Evolutionary conservation across 2,329 filamentous ascomycete species (phyloP).

Genomic region (Ustulina deusta): DNA sequence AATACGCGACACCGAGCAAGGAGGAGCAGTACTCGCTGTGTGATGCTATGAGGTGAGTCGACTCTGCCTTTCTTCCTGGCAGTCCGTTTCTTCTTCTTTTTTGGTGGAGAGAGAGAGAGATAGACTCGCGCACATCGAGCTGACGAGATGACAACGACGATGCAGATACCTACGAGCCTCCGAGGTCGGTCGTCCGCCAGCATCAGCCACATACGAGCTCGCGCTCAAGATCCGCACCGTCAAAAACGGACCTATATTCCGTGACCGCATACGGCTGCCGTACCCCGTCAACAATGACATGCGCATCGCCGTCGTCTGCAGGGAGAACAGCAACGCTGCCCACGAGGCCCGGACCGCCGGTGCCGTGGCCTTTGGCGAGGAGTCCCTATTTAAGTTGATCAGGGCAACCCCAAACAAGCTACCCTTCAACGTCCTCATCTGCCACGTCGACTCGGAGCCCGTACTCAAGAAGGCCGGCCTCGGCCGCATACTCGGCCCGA

Average conservation of each 20-base stretch:
- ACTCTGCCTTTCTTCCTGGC: not conserved
- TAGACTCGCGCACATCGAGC: not conserved
- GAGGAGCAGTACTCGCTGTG: slow-evolving; percentile 83
- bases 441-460: slow-evolving; percentile 80
- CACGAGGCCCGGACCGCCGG: slow-evolving; percentile 81
- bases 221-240: slow-evolving; percentile 83
- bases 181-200: slow-evolving; percentile 85
- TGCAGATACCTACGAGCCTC: slow-evolving; percentile 87
- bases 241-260: slow-evolving; percentile 87
- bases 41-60: slow-evolving; percentile 87
- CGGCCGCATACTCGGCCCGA: slow-evolving; percentile 85
- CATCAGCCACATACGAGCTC: slow-evolving; percentile 86
- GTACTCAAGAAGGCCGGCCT: slow-evolving; percentile 85
- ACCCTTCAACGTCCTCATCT: slow-evolving; percentile 89
- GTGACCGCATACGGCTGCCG: slow-evolving; percentile 88
- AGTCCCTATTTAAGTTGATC: slow-evolving; percentile 84
- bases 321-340: slow-evolving; percentile 80
- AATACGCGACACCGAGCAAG: slow-evolving; percentile 70
- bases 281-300: slow-evolving; percentile 90
- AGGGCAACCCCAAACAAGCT: slow-evolving; percentile 75
- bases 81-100: slow-evolving; percentile 3
- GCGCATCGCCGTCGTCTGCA: slow-evolving; percentile 89
- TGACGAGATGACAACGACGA: slow-evolving; percentile 35
- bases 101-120: not conserved
- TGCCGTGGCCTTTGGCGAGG: slow-evolving; percentile 85